Conservation (phyloP, 2,329 filamentous ascomycete genomes). For the Pestalotiopsis sp. region DNA sequence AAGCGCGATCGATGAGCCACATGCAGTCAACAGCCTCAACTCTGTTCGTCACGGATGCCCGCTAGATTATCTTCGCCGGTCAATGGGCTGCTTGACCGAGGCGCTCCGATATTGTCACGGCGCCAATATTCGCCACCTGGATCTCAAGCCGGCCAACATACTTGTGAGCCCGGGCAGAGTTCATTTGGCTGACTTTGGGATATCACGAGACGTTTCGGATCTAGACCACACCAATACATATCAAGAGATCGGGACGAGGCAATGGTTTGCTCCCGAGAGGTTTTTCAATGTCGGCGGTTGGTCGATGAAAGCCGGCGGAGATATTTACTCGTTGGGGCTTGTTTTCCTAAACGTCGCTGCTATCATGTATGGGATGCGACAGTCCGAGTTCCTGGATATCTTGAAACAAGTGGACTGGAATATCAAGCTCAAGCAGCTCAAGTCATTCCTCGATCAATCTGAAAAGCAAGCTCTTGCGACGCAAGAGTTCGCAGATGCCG, state of each 20-base stretch:
- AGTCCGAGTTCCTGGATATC: conserved; percentile 40
- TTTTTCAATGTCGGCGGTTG: conserved; percentile 36
- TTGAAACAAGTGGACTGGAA: conserved; percentile 29
- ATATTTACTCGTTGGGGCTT: conserved; percentile 50
- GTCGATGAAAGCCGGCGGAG: conserved; percentile 49
- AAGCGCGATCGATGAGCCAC: conserved; percentile 33
- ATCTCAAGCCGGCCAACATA: conserved; percentile 51
- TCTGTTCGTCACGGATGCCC: conserved; percentile 29
- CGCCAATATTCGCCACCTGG: conserved; percentile 45
- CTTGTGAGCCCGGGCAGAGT: conserved; percentile 45
- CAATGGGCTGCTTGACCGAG: conserved; percentile 46
- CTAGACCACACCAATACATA: conserved; percentile 47
- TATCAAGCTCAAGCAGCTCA: conserved; percentile 36
- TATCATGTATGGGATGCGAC: conserved; percentile 40
- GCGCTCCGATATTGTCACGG: conserved; percentile 44
- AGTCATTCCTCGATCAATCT: conserved; percentile 34
- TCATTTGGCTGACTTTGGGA: conserved; percentile 52
- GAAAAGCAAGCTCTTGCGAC: conserved; percentile 36
- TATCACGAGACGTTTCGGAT: conserved; percentile 47
- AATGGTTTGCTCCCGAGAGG: conserved; percentile 49
- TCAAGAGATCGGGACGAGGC: conserved; percentile 41
- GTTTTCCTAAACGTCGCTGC: conserved; percentile 47
- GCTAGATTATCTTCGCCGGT: conserved; percentile 41
- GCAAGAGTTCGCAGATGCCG: conserved; percentile 37
- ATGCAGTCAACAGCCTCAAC: conserved; percentile 19